Percentiles rank a stretch among this genome's conserved stretches.
Conservation (phyloP, 345 rosid species). For the Pistacia atlantica region DNA sequence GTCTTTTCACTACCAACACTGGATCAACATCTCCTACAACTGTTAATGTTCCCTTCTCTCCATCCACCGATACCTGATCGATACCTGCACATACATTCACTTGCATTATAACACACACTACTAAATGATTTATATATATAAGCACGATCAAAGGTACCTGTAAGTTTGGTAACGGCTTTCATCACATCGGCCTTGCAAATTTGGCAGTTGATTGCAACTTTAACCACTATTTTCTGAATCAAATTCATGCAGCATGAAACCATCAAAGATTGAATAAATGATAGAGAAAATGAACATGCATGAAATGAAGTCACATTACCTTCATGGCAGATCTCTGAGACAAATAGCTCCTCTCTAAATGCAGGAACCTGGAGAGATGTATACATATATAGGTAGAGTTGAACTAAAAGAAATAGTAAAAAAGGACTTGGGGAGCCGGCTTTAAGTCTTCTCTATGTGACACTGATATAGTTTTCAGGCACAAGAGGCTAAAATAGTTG, state of each 20-base stretch:
- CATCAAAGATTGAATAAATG: background rate
- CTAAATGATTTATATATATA: too few species aligned
- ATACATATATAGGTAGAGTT: background rate
- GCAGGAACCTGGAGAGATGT: background rate
- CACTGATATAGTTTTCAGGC: too few species aligned
- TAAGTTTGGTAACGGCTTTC: slow-evolving; percentile 12
- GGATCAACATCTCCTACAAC: slow-evolving; percentile 22
- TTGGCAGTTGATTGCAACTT: slow-evolving; percentile 7
- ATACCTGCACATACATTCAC: slow-evolving; percentile 8
- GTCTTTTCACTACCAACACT: background rate
- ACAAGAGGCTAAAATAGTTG: too few species aligned
- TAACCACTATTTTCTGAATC: slow-evolving; percentile 16
- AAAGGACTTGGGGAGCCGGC: background rate
- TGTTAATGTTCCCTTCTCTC: slow-evolving; percentile 22
- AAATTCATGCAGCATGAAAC: too few species aligned
- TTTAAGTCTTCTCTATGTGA: background rate
- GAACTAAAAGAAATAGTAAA: background rate
- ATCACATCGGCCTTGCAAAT: slow-evolving; percentile 12
- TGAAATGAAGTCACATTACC: background rate
- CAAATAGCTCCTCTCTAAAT: too few species aligned
- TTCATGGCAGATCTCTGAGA: background rate
- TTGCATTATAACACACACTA: too few species aligned
- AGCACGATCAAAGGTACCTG: background rate
- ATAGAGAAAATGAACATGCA: background rate
- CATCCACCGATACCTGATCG: slow-evolving; percentile 8